phyloP scores from a whole-genome alignment of 306 rosid species.

The Vicia sativa region DNA sequence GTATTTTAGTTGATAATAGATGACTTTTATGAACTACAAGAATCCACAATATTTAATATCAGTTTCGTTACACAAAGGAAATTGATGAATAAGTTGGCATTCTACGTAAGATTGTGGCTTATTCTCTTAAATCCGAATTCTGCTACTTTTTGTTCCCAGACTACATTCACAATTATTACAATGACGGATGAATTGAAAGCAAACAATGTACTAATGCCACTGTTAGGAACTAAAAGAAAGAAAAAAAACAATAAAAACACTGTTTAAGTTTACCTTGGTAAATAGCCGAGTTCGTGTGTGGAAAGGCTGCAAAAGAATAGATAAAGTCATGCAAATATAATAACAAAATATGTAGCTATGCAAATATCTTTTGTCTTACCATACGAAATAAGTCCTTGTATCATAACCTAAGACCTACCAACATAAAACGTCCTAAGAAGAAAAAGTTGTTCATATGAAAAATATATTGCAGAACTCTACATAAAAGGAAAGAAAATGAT shows the following conservation, averaged over 20 bases:
- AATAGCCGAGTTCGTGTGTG: conserved; percentile 76
- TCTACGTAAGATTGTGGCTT: not conserved
- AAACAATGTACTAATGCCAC: conserved; percentile 11
- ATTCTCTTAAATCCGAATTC: conserved; percentile 24
- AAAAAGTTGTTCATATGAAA: conserved; percentile 11
- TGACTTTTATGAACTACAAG: conserved; percentile 67
- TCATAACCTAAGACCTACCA: conserved; percentile 29
- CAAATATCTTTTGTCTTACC: conserved; percentile 15
- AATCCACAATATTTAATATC: conserved; percentile 32
- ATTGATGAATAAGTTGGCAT: conserved; percentile 25
- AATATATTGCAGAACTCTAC: conserved; percentile 3
- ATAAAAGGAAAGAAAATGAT: conserved; percentile 5
- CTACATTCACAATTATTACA: conserved; percentile 27
- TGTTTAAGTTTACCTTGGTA: conserved; percentile 64
- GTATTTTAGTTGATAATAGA: conserved; percentile 77
- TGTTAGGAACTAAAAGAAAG: not conserved
- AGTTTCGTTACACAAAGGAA: conserved; percentile 25
- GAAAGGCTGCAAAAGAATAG: conserved; percentile 80
- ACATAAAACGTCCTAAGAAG: conserved; percentile 28
- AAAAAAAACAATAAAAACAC: conserved; percentile 1
- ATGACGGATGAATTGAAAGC: conserved; percentile 15
- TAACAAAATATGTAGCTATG: not conserved
- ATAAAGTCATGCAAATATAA: conserved; percentile 27
- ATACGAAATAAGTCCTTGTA: conserved; percentile 3
- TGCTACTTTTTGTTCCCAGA: conserved; percentile 18